Evolutionary conservation across 129 eudicot species (phyloP).

Genomic region (Centella asiatica): DNA sequence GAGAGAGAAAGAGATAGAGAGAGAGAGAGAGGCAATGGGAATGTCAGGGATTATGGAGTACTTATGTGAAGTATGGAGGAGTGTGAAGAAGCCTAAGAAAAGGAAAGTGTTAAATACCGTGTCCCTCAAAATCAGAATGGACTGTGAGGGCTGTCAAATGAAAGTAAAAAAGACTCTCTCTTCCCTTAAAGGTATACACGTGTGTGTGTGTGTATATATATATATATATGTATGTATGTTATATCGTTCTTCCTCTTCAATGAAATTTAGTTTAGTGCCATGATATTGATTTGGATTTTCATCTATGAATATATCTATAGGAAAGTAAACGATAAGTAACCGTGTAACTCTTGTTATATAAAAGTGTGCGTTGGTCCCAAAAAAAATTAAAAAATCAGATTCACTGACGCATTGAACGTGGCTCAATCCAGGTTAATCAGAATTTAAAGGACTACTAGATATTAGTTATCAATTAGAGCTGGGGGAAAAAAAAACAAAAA

Average conservation of each 20-base stretch:
- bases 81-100: conserved; percentile 34
- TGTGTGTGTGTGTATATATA: too few species aligned
- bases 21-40: conserved; percentile 38
- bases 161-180: conserved; percentile 61
- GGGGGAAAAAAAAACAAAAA: too few species aligned
- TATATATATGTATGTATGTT: neutral
- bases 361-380: too few species aligned
- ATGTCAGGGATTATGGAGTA: conserved; percentile 54
- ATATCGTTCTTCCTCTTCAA: neutral
- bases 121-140: conserved; percentile 61
- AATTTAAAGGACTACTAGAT: too few species aligned
- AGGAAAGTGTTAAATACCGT: conserved; percentile 49
- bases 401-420: too few species aligned
- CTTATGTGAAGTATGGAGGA: conserved; percentile 38
- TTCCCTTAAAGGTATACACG: conserved; percentile 56
- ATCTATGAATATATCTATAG: too few species aligned
- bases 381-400: too few species aligned
- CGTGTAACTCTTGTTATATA: too few species aligned
- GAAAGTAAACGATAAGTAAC: too few species aligned
- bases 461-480: too few species aligned
- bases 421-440: too few species aligned
- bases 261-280: neutral
- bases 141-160: conserved; percentile 62
- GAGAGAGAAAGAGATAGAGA: neutral
- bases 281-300: too few species aligned